A percentile compares a stretch with the other conserved stretches of the same genome.
phyloP scores from a whole-genome alignment of 352 stramenopile genomes.

The Phytophthora chlamydospora region DNA sequence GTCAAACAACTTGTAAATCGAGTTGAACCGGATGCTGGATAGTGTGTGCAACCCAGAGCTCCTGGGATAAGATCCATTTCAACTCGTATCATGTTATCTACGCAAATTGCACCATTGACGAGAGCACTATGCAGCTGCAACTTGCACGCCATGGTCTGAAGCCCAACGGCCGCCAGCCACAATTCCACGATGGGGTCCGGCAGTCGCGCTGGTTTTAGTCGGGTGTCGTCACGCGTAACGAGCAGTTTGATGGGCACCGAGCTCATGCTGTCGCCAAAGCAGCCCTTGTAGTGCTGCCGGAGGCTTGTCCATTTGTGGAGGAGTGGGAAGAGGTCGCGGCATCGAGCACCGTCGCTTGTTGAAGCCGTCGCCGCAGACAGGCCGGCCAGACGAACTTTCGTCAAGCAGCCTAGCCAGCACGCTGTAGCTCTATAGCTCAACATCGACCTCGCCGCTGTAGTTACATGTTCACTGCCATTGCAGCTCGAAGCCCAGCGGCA shows the following conservation, averaged over 20 bases:
- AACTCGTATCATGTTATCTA: too few relatives aligned
- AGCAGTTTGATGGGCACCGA: not conserved
- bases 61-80: too few relatives aligned
- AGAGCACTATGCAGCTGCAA: not conserved
- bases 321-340: slow-evolving; percentile 1
- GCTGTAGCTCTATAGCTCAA: too few relatives aligned
- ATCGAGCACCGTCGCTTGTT: slow-evolving; percentile 16
- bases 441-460: too few relatives aligned
- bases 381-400: not conserved
- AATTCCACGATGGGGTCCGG: slow-evolving; percentile 6
- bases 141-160: not conserved
- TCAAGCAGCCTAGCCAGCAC: too few relatives aligned
- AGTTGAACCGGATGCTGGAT: too few relatives aligned
- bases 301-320: not conserved
- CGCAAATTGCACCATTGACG: not conserved
- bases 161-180: not conserved
- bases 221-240: slow-evolving; percentile 5
- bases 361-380: slow-evolving; percentile 13
- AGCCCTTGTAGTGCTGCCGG: not conserved
- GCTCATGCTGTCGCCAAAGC: slow-evolving; percentile 10
- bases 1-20: too few relatives aligned
- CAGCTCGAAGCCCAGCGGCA: too few relatives aligned
- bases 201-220: slow-evolving; percentile 9
- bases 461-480: too few relatives aligned
- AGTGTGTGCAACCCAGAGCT: too few relatives aligned